A percentile compares a stretch with the other conserved stretches of the same genome.
phyloP scores from a whole-genome alignment of 2,329 filamentous ascomycete genomes.

The Metarhizium humberi region DNA sequence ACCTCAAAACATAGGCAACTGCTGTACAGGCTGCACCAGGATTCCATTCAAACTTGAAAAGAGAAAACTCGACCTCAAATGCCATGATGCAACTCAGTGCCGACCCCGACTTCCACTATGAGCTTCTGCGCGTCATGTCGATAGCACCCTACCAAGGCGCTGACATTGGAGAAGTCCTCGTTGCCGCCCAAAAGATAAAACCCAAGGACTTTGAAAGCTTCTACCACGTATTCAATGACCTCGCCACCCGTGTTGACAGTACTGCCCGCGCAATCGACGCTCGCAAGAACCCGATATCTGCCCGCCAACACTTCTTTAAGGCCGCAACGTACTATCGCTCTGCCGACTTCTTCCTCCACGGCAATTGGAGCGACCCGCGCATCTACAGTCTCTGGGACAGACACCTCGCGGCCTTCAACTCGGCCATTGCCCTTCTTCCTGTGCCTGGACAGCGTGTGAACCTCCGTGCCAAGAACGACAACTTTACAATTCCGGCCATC shows the following conservation, averaged over 20 bases:
- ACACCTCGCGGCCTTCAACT: slow-evolving; percentile 26
- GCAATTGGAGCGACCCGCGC: slow-evolving; percentile 29
- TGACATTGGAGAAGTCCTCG: slow-evolving; percentile 23
- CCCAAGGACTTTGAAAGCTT: slow-evolving; percentile 16
- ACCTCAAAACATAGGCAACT: not conserved
- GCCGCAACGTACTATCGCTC: slow-evolving; percentile 31
- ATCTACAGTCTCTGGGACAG: slow-evolving; percentile 28
- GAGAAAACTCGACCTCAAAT: not conserved
- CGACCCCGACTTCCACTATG: slow-evolving; percentile 14
- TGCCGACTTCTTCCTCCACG: slow-evolving; percentile 32
- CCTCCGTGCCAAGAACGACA: slow-evolving; percentile 14
- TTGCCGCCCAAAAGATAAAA: slow-evolving; percentile 16
- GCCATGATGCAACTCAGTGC: slow-evolving; percentile 11
- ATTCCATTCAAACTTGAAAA: not conserved
- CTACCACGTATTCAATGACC: slow-evolving; percentile 11
- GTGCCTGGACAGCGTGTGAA: slow-evolving; percentile 25
- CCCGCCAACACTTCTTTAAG: slow-evolving; percentile 21
- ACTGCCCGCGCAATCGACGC: slow-evolving; percentile 12
- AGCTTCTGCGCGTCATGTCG: slow-evolving; percentile 13
- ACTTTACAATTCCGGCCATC: slow-evolving; percentile 26
- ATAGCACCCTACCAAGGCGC: slow-evolving; percentile 3
- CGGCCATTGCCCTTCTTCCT: slow-evolving; percentile 24
- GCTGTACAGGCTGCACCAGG: not conserved
- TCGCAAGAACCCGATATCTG: slow-evolving; percentile 15
- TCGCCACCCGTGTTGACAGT: slow-evolving; percentile 13